Evolutionary conservation across 768 basidiomycete species (phyloP), one percentile per base, ranked within the genome.

Genomic region (Pisolithus marmoratus): DNA sequence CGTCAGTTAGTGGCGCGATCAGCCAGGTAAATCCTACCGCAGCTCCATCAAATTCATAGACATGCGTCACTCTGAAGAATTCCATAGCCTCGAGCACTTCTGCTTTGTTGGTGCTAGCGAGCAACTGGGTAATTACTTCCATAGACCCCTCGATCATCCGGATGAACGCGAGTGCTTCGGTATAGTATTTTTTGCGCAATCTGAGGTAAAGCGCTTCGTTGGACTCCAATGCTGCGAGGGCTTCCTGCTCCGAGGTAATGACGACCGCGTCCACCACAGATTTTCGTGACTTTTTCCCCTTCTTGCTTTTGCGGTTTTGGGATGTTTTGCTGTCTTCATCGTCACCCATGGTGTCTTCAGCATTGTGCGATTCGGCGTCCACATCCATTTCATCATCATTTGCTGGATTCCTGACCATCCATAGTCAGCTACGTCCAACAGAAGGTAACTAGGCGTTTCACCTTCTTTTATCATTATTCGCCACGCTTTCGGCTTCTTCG

Each of bases 51-150:
- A 98, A 81, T 58, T 90, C 75, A 63, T 94, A 96, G 62, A 86
- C 87, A 59, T 85, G 79, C 0, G 87, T 82, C 6, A 85, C 77
- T 44, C 84, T 78, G 80, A 94, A 97, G 67, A 95, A 98, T 26
- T 95, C 87, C 69, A 93, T 91, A 8, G 84, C 75, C 63, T 91
- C 90, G 49, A 90, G 70, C 0, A 90, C 89, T 60, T 93, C 90
- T 2, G 85, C 73, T 64, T 91, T 92, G 71, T 80, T 87, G 49
- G 79, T 97, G 46, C 89, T 92, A 1, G 91, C 93, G 24, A 98
- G 77, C 5, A 99, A 67, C 58, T 88, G 80, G 48, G 79, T 80
- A 42, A 96, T 76, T 1, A 75, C 78, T 5, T 84, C 82, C 75
- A 90, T 84, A 2, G 88, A 84, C 15, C 68, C 64, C 61, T 86